These are phyloP conservation scores for Scedosporium apiospermum DNA, from an alignment of 2,329 filamentous ascomycete species.

Conservation along the genomic window DNA sequence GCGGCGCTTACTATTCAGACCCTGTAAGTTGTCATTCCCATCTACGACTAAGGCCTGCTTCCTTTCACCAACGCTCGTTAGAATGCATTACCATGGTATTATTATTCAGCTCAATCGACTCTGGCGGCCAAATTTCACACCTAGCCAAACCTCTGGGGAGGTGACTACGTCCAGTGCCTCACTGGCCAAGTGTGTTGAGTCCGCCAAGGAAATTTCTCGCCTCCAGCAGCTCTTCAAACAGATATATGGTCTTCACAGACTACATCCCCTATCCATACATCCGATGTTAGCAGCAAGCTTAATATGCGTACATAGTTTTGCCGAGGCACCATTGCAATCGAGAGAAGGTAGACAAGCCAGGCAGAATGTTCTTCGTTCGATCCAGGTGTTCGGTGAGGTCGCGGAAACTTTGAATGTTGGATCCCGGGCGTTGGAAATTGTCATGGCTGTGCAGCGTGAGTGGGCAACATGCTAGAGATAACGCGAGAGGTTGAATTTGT, in stretches of 20 bases:
- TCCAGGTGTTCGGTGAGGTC: conserved; percentile 2
- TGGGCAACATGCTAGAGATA: not conserved
- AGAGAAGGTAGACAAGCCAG: not conserved
- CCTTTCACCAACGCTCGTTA: not conserved
- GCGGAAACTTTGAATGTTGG: not conserved
- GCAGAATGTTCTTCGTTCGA: not conserved
- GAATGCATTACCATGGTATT: conserved; percentile 1
- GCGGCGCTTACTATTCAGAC: not conserved
- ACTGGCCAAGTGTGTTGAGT: not conserved
- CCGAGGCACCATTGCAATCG: not conserved
- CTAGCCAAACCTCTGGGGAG: not conserved
- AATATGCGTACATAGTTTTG: not conserved
- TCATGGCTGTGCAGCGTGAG: not conserved
- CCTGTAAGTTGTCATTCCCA: not conserved
- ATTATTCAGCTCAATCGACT: not conserved
- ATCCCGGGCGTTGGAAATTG: not conserved
- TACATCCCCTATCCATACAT: not conserved
- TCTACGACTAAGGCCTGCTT: not conserved
- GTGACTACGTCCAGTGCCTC: not conserved
- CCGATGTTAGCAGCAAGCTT: not conserved
- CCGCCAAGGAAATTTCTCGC: not conserved
- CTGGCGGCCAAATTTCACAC: no score
- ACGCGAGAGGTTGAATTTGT: not conserved
- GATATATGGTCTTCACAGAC: not conserved
- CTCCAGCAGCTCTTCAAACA: conserved; percentile 3